These are phyloP conservation scores for Stagonosporopsis cucurbitacearum DNA, from an alignment of 2,329 filamentous ascomycete species.

Conservation along the genomic window DNA sequence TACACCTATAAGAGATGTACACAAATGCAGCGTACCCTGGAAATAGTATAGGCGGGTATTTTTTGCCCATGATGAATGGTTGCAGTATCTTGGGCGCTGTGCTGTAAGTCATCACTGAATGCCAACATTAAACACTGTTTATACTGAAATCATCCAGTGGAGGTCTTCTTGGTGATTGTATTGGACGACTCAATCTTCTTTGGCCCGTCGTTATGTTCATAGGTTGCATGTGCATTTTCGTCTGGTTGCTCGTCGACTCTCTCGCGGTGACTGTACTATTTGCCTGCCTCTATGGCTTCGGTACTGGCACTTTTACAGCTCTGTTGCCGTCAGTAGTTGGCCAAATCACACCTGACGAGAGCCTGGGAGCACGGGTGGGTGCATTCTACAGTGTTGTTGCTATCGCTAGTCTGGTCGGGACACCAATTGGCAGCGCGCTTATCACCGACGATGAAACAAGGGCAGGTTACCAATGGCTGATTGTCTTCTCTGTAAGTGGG, in stretches of 20 bases:
- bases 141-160: constrained; percentile 46
- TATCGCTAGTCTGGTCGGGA: constrained; percentile 70
- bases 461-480: constrained; percentile 34
- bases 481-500: constrained; percentile 34
- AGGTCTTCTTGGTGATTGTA: constrained; percentile 59
- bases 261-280: constrained; percentile 69
- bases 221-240: constrained; percentile 57
- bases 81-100: constrained; percentile 63
- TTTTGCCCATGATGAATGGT: constrained; percentile 57
- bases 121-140: neutral
- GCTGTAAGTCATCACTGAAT: constrained; percentile 45
- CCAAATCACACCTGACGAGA: constrained; percentile 72
- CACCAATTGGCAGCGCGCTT: constrained; percentile 66
- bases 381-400: constrained; percentile 67
- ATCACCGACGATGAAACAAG: constrained; percentile 26
- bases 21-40: constrained; percentile 60
- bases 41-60: constrained; percentile 52
- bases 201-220: constrained; percentile 54
- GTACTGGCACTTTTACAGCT: constrained; percentile 69
- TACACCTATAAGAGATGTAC: constrained; percentile 61
- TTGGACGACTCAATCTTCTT: constrained; percentile 63
- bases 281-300: constrained; percentile 72
- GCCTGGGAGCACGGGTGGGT: constrained; percentile 73
- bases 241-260: constrained; percentile 60
- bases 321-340: constrained; percentile 69